Evolutionary conservation across 768 basidiomycete species (phyloP).

Genomic region (Phaffia australis): DNA sequence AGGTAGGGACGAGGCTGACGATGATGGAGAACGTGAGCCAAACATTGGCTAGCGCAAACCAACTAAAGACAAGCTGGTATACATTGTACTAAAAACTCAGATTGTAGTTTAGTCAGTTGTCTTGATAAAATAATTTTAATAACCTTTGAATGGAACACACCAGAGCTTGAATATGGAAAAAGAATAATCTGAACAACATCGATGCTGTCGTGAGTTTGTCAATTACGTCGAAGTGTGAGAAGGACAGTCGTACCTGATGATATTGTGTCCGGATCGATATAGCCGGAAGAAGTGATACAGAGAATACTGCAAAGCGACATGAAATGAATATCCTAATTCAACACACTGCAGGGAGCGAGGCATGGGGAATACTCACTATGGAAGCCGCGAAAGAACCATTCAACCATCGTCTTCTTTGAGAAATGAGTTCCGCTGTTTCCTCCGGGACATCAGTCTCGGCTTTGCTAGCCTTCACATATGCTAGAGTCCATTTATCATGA

Average conservation of each 20-base stretch:
- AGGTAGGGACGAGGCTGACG: slow-evolving; percentile 63
- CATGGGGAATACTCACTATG: slow-evolving; percentile 44
- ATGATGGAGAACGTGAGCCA: slow-evolving; percentile 96
- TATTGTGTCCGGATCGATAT: slow-evolving; percentile 74
- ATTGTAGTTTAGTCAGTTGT: not conserved
- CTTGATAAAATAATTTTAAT: not conserved
- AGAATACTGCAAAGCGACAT: slow-evolving; percentile 52
- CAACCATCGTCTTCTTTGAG: slow-evolving; percentile 90
- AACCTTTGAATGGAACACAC: slow-evolving; percentile 43
- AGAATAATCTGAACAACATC: slow-evolving; percentile 59
- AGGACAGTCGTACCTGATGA: slow-evolving; percentile 44
- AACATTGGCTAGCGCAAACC: slow-evolving; percentile 36
- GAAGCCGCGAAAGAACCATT: slow-evolving; percentile 94
- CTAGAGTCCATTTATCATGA: slow-evolving; percentile 65
- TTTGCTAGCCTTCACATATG: slow-evolving; percentile 88
- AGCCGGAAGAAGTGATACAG: slow-evolving; percentile 85
- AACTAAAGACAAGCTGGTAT: slow-evolving; percentile 26
- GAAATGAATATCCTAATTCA: not conserved
- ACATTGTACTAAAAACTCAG: slow-evolving; percentile 29
- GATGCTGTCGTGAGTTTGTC: not conserved
- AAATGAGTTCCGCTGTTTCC: slow-evolving; percentile 78
- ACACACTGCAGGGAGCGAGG: not conserved
- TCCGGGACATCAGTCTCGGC: slow-evolving; percentile 86
- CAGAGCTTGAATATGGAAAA: slow-evolving; percentile 85
- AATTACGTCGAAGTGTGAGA: not conserved